Percentiles rank a stretch among this genome's conserved stretches.
Conservation (phyloP, 495 filamentous ascomycete genomes). For the Usnea hakonensis region DNA sequence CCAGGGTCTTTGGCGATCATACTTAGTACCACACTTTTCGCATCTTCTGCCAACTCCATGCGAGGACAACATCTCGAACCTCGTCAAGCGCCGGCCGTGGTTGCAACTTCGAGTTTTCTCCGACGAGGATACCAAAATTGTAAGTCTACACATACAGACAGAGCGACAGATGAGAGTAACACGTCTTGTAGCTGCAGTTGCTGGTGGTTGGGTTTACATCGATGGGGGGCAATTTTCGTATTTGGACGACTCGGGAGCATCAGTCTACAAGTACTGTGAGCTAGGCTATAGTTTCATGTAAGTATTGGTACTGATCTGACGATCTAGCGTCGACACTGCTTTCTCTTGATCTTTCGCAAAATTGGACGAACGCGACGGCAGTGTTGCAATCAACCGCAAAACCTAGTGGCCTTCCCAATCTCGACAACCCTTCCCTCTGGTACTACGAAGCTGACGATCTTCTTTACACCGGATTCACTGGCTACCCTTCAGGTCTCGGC, state of each 20-base stretch:
- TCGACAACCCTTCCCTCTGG: conserved; percentile 2
- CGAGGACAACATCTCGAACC: neutral
- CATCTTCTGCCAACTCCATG: neutral
- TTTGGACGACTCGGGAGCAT: neutral
- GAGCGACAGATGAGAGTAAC: neutral
- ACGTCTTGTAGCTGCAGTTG: conserved; percentile 9
- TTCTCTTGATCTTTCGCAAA: conserved; percentile 16
- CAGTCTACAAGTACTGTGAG: neutral
- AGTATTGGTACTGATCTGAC: neutral
- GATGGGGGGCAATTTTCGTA: conserved; percentile 13
- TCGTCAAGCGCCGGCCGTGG: conserved; percentile 4
- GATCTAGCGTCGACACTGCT: conserved; percentile 8
- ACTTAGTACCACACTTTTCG: neutral
- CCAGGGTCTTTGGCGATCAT: neutral
- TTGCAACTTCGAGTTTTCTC: neutral
- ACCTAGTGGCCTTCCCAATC: conserved; percentile 2
- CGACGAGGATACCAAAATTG: conserved; percentile 16
- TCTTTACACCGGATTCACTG: conserved; percentile 15
- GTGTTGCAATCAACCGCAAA: conserved; percentile 1
- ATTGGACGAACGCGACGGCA: conserved; percentile 10
- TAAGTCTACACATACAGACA: neutral
- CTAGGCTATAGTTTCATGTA: neutral
- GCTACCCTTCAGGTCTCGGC: neutral
- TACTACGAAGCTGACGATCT: conserved; percentile 8
- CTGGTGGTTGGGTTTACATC: conserved; percentile 16